Base-by-base conservation (phyloP, 2,329 filamentous ascomycete species). In the Penicillium sp. region DNA sequence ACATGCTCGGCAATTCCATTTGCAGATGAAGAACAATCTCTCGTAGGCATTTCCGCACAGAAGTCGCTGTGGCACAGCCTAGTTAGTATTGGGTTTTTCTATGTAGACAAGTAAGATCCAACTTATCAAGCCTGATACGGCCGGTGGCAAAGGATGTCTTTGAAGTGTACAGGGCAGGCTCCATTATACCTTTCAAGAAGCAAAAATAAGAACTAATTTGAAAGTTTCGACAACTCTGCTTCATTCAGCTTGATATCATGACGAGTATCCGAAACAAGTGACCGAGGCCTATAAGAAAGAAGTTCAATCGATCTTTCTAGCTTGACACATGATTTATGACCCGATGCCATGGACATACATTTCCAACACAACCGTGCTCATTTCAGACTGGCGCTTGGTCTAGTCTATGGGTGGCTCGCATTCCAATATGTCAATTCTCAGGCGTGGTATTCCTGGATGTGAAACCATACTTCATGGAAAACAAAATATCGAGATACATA, bases 321-420 rank as follows among this genome's bases (percentile, higher is more conserved):
- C 16, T 34, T 16, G 4, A 34, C 16, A 39, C 36, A 32, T 29
- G 27, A 46, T 23, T 28, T 26, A 39, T 35, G 32, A 49, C 27
- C 31, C 38, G 24, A 28, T 43, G 23, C 31, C 31, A n/a, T 42
- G 40, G 26, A 36, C 31, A 5, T 37, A 3, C 31, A 42, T 53
- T 53, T 51, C 29, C 45, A 53, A 51, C 24, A 39, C 23, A 24
- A 37, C 50, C 32, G 34, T 40, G n/a, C 9, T 8, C 23, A 28
- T 40, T 28, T 43, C 37, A 29, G 36, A 18, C 39, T 18, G 18
- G 16, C 16, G 31, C 40, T 46, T 46, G 31, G 45, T 31, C 43
- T 44, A 20, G 26, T 34, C 23, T 27, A 32, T 35, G 44, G 36
- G 40, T 49, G 18, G 44, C 40, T 48, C 14, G 26, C 35, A 46